These are phyloP conservation scores for Blastomyces percursus DNA, from an alignment of 2,329 filamentous ascomycete genomes.

Conservation along the genomic window DNA sequence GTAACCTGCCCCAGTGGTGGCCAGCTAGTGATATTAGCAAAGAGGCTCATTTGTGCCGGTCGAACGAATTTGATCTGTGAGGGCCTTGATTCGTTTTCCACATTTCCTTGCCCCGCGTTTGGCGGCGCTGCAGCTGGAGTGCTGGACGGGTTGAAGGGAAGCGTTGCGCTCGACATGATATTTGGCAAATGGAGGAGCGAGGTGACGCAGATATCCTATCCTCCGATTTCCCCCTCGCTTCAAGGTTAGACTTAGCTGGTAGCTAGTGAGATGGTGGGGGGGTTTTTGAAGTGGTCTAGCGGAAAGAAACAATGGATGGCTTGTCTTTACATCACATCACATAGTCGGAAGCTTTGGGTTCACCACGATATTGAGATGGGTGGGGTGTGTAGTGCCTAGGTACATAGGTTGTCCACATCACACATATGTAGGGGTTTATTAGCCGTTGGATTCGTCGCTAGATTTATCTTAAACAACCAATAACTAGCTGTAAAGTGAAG, in stretches of 20 bases:
- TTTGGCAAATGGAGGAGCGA: not conserved
- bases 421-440: not conserved
- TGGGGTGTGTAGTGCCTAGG: too few relatives aligned
- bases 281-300: not conserved
- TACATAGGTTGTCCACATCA: too few relatives aligned
- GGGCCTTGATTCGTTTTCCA: slow-evolving; percentile 12
- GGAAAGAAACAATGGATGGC: not conserved
- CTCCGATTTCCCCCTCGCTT: not conserved
- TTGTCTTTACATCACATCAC: not conserved
- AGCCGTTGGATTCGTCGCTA: not conserved
- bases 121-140: not conserved
- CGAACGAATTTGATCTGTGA: slow-evolving; percentile 27
- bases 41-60: slow-evolving; percentile 38
- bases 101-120: not conserved
- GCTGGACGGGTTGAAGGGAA: not conserved
- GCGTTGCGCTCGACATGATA: not conserved
- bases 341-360: not conserved
- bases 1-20: slow-evolving; percentile 70
- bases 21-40: slow-evolving; percentile 48
- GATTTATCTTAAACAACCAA: not conserved
- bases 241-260: not conserved
- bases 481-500: not conserved
- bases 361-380: too few relatives aligned
- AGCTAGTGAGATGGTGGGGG: not conserved
- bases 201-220: not conserved